Percentiles rank a stretch among this genome's conserved stretches.
phyloP scores from a whole-genome alignment of 2,329 filamentous ascomycete genomes.

The Ophiostoma piceae region DNA sequence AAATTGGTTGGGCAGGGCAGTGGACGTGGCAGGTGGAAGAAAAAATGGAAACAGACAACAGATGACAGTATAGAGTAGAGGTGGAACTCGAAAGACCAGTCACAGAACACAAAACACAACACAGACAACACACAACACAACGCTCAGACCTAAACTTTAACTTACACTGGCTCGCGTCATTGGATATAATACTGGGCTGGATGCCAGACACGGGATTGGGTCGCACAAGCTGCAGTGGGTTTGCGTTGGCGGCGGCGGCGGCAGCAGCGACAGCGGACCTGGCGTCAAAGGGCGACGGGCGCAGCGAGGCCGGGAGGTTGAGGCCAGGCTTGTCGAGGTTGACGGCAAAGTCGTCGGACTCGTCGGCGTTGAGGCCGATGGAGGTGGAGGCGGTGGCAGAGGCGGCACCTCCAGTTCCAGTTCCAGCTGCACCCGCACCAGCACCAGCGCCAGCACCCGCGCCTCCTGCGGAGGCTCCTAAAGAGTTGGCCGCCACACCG shows the following conservation, averaged over 20 bases:
- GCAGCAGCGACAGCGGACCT: slow-evolving; percentile 26
- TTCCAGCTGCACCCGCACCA: not conserved
- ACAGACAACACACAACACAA: not conserved
- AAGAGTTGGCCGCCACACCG: slow-evolving; percentile 52
- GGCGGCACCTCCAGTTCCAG: not conserved
- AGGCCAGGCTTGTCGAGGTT: slow-evolving; percentile 47
- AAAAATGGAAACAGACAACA: not conserved
- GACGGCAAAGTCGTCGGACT: slow-evolving; percentile 49
- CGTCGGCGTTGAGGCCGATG: slow-evolving; percentile 28
- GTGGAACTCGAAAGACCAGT: not conserved
- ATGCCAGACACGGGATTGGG: slow-evolving; percentile 63
- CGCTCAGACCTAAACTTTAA: slow-evolving; percentile 13
- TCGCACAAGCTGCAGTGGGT: slow-evolving; percentile 64
- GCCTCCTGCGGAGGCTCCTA: not conserved
- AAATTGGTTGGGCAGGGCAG: not conserved
- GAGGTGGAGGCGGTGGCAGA: not conserved
- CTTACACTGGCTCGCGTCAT: slow-evolving; percentile 71
- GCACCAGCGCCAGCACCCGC: not conserved
- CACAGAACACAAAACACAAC: not conserved
- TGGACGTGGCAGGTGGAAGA: not conserved
- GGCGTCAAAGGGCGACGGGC: slow-evolving; percentile 36
- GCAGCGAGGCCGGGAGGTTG: slow-evolving; percentile 34
- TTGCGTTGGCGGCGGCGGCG: slow-evolving; percentile 32
- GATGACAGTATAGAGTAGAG: not conserved
- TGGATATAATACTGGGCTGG: slow-evolving; percentile 54